Evolutionary conservation across 495 filamentous ascomycete species (phyloP), one percentile per base, ranked within the genome.

Genomic region (Penicillium nucicola): DNA sequence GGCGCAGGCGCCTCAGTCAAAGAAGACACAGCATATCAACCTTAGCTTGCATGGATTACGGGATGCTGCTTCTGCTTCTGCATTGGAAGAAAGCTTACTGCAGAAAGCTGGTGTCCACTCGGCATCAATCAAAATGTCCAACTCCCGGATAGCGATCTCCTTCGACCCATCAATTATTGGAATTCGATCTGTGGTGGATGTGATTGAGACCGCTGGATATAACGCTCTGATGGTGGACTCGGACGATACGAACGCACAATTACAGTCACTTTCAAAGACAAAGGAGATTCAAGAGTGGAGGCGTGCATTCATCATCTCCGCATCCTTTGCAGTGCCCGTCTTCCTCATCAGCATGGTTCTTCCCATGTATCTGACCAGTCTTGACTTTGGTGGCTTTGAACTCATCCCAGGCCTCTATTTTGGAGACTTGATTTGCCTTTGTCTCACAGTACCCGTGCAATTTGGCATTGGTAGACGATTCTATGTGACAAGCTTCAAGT

Each of bases 391-490:
- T 10, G 69, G 69, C n/a, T 55, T 88, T 15, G 57, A 77, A 46
- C 50, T 92, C 9, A 60, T 79, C 9, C 83, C 83, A 6, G 95
- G 95, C 13, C 68, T 99, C 18, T 97, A 85, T 58, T 79, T 96
- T 12, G 92, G 93, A 42, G 93, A 97, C 51, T 45, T 97, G 30
- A 63, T 93, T 10, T 97, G 91, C 64, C 66, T 97, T 34, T 42
- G 77, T 37, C 79, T 97, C 22, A 97, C 95, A 3, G 80, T 95
- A 45, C 95, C 93, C 36, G 85, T 99, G 6, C 95, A 99, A 68
- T 97, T 99, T 57, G 93, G 95, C 47, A 89, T 97, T 51, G 95
- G 95, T 34, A 88, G 82, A 63, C 85, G 92, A 0, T 99, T 97
- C 60, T 99, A 97, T 64, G 61, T 85, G 32, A 89, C 87, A 14